These are phyloP conservation scores for Kluyveromyces aestuarii DNA, from an alignment of 805 yeast species.

Conservation along the genomic window DNA sequence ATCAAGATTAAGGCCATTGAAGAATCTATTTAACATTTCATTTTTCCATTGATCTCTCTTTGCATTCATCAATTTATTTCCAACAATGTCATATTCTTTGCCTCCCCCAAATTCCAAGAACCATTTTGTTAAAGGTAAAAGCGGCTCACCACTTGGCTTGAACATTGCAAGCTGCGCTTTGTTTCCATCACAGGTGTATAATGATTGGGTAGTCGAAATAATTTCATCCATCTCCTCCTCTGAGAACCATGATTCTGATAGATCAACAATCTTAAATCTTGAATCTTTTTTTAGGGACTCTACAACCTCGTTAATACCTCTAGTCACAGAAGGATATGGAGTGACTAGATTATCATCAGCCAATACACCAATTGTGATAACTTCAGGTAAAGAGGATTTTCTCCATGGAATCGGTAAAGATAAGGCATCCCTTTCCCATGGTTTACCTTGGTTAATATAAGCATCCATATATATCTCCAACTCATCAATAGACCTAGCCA, in stretches of 20 bases:
- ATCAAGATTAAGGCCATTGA: conserved; percentile 34
- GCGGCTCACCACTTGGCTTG: conserved; percentile 60
- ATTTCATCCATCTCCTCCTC: conserved; percentile 17
- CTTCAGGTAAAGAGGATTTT: conserved; percentile 26
- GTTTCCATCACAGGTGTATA: conserved; percentile 66
- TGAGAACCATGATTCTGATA: conserved; percentile 18
- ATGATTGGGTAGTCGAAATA: conserved; percentile 12
- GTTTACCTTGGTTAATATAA: conserved; percentile 53
- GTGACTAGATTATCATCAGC: conserved; percentile 57
- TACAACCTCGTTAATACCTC: conserved; percentile 47
- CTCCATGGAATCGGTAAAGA: conserved; percentile 34
- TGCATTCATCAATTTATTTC: conserved; percentile 45
- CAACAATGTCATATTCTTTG: conserved; percentile 38
- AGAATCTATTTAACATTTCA: conserved; percentile 24
- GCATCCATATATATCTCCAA: conserved; percentile 58
- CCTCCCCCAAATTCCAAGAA: conserved; percentile 52
- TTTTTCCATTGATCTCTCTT: conserved; percentile 52
- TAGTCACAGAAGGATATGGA: conserved; percentile 55
- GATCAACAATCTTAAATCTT: conserved; percentile 49
- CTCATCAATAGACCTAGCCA: conserved; percentile 57
- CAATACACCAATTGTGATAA: conserved; percentile 51
- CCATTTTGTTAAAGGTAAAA: conserved; percentile 55
- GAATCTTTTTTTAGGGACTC: conserved; percentile 44
- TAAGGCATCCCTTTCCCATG: conserved; percentile 43
- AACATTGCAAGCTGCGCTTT: conserved; percentile 42